Evolutionary conservation across 129 eudicot species (phyloP).

Genomic region (Pittosporum tobira): DNA sequence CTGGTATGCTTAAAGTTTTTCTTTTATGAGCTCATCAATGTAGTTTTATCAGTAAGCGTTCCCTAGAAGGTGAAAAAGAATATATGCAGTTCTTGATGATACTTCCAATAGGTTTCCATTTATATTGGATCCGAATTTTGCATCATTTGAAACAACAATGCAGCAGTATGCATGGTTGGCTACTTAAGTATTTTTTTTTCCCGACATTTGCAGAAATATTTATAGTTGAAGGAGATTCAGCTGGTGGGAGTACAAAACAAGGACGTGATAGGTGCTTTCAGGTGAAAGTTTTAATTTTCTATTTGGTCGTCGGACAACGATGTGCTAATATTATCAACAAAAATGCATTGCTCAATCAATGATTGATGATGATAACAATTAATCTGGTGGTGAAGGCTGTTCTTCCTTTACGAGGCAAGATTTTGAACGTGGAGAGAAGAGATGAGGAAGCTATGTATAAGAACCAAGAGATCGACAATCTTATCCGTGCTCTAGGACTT

Average conservation of each 20-base stretch:
- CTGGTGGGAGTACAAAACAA: constrained; percentile 99
- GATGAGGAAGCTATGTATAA: constrained; percentile 99
- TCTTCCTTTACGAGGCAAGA: constrained; percentile 93
- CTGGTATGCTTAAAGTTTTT: constrained; percentile 41
- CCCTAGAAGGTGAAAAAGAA: not conserved
- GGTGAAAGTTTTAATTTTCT: constrained; percentile 26
- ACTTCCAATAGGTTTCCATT: not conserved
- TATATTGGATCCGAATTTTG: not conserved
- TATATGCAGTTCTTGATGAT: not conserved
- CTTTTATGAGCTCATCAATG: not conserved
- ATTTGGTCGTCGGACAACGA: not conserved
- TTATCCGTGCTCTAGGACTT: constrained; percentile 91
- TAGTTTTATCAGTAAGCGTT: not conserved
- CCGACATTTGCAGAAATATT: constrained; percentile 60
- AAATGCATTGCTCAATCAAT: not conserved
- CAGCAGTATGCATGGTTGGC: too few species aligned
- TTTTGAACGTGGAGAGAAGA: constrained; percentile 74
- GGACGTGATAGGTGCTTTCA: constrained; percentile 96
- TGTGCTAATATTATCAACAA: not conserved
- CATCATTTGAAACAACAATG: not conserved
- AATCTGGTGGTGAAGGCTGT: constrained; percentile 54
- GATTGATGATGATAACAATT: constrained; percentile 4
- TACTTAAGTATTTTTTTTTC: too few species aligned
- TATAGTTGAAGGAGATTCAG: constrained; percentile 99
- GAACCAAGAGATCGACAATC: constrained; percentile 83